Percentiles rank a stretch among this genome's conserved stretches.
Conservation (phyloP, 768 basidiomycete genomes). For the Dioszegia crocea region DNA sequence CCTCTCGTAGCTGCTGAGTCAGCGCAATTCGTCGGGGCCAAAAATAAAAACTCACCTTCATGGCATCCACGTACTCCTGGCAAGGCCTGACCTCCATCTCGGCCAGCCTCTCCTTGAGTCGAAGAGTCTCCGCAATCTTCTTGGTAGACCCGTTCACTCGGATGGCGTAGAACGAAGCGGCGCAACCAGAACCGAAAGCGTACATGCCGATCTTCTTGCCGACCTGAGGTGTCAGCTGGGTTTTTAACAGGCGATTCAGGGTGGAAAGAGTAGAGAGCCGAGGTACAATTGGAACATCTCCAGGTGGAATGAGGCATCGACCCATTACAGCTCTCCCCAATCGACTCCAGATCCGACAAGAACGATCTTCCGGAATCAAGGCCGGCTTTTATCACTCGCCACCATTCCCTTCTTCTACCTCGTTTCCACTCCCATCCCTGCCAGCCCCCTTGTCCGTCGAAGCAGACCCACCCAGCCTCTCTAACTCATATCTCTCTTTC, state of each 20-base stretch:
- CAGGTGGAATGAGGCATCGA: too few relatives aligned
- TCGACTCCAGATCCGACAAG: too few relatives aligned
- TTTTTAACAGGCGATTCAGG: too few relatives aligned
- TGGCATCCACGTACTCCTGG: conserved; percentile 83
- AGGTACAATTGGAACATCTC: too few relatives aligned
- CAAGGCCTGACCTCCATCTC: conserved; percentile 87
- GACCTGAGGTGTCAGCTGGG: conserved; percentile 13
- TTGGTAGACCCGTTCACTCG: conserved; percentile 81
- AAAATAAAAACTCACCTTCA: conserved; percentile 49
- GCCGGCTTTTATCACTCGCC: neutral
- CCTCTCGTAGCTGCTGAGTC: conserved; percentile 75
- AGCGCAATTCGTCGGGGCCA: conserved; percentile 21
- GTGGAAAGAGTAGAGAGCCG: too few relatives aligned
- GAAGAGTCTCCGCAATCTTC: conserved; percentile 73
- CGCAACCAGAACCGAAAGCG: conserved; percentile 93
- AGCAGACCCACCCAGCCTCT: too few relatives aligned
- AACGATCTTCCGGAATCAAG: too few relatives aligned
- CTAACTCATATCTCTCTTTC: too few relatives aligned
- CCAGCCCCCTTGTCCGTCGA: too few relatives aligned
- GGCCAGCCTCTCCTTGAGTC: conserved; percentile 71
- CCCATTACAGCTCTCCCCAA: too few relatives aligned
- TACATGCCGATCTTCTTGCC: conserved; percentile 89
- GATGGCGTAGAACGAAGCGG: conserved; percentile 87
- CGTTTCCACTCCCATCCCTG: too few relatives aligned
- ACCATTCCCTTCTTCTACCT: neutral